Conservation (phyloP, 768 basidiomycete species). For the Boletus huronensis region DNA sequence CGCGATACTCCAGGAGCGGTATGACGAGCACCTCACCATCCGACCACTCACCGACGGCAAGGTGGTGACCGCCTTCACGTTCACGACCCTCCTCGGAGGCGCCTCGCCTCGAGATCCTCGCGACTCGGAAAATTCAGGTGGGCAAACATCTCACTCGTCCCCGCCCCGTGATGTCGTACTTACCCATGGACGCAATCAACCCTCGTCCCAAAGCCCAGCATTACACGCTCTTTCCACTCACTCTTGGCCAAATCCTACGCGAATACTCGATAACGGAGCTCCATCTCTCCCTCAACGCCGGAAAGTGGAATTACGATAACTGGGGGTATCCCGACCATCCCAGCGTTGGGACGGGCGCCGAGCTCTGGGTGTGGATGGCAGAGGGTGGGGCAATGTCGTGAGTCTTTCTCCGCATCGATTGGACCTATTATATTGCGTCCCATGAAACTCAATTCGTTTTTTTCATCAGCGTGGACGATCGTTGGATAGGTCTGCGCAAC, state of each 20-base stretch:
- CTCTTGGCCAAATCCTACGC: conserved; percentile 82
- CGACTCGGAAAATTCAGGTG: conserved; percentile 43
- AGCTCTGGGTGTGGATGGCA: conserved; percentile 92
- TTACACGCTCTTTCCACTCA: conserved; percentile 81
- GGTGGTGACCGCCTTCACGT: conserved; percentile 76
- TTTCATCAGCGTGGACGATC: conserved; percentile 55
- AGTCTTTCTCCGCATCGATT: conserved; percentile 16
- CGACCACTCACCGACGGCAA: conserved; percentile 77
- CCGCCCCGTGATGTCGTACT: not conserved
- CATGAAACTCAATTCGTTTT: not conserved
- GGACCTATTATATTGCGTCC: not conserved
- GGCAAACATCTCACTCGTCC: conserved; percentile 30
- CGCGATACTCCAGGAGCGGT: conserved; percentile 28
- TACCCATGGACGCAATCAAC: not conserved
- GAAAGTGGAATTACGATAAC: conserved; percentile 82
- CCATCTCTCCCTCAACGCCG: conserved; percentile 86
- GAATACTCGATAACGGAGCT: conserved; percentile 85
- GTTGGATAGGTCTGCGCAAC: conserved; percentile 85
- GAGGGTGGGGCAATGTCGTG: conserved; percentile 53
- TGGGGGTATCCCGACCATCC: conserved; percentile 81
- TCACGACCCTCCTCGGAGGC: conserved; percentile 60
- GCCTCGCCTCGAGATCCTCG: conserved; percentile 54
- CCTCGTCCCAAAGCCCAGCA: conserved; percentile 60
- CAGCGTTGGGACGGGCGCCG: conserved; percentile 80
- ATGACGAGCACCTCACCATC: conserved; percentile 49